These are phyloP conservation scores for Globisporangium splendens DNA, from an alignment of 352 stramenopile species.

Conservation along the genomic window DNA sequence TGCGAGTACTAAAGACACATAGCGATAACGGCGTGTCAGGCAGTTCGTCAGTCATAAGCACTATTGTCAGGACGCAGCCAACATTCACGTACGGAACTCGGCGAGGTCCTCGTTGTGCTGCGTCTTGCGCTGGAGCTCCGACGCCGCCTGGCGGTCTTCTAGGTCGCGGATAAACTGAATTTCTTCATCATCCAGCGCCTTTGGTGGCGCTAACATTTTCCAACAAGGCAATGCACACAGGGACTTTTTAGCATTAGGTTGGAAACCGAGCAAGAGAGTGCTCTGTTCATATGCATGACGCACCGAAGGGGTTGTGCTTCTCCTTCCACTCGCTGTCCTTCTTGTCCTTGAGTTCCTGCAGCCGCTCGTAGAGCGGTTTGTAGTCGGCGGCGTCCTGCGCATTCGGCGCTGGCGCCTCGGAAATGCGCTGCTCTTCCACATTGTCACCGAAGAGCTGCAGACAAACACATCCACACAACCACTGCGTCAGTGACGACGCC, in stretches of 20 bases:
- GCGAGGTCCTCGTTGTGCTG: constrained; percentile 76
- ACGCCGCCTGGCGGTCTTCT: constrained; percentile 49
- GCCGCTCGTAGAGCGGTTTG: constrained; percentile 75
- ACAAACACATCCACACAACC: not conserved
- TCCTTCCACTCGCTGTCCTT: constrained; percentile 88
- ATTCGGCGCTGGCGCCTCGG: constrained; percentile 45
- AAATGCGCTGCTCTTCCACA: constrained; percentile 77
- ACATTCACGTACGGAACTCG: constrained; percentile 48
- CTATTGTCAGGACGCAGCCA: not conserved
- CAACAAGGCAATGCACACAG: not conserved
- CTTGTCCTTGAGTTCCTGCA: constrained; percentile 72
- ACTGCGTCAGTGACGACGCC: not conserved
- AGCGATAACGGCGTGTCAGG: not conserved
- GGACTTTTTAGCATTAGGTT: not conserved
- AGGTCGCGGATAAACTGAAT: constrained; percentile 78
- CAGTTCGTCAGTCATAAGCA: not conserved
- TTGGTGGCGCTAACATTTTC: constrained; percentile 54
- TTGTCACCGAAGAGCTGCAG: constrained; percentile 85
- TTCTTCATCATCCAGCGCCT: constrained; percentile 84
- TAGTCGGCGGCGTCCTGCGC: constrained; percentile 45
- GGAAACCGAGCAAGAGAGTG: not conserved
- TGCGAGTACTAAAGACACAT: constrained; percentile 1
- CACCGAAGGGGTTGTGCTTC: constrained; percentile 88
- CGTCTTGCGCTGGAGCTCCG: constrained; percentile 42
- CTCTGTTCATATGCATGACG: constrained; percentile 1